Percentiles rank a stretch among this genome's conserved stretches.
Conservation (phyloP, 2,329 filamentous ascomycete species). For the Fusarium dimerum region DNA sequence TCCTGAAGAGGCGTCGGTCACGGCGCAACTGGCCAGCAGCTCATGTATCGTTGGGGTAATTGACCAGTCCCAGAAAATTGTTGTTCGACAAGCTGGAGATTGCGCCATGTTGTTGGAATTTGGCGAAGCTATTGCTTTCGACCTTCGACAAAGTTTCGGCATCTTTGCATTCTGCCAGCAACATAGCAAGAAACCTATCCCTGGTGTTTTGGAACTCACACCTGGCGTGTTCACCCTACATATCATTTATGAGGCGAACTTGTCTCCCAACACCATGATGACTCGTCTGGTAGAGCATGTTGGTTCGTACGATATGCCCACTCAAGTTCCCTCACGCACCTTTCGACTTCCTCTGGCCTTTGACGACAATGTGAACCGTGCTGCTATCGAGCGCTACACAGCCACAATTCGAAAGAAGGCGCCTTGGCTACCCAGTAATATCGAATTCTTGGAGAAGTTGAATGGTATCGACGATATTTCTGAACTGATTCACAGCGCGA, state of each 20-base stretch:
- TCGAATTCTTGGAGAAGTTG: conserved; percentile 49
- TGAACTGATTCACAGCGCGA: conserved; percentile 31
- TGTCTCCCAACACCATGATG: conserved; percentile 22
- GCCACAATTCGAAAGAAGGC: conserved; percentile 62
- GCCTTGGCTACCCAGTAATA: conserved; percentile 62
- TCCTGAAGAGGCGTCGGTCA: background rate
- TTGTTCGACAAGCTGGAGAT: conserved; percentile 35
- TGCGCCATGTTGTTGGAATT: conserved; percentile 38
- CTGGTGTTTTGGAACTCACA: conserved; percentile 32
- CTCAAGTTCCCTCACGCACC: conserved; percentile 29
- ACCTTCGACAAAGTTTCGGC: conserved; percentile 34
- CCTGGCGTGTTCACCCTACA: conserved; percentile 39
- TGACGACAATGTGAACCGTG: conserved; percentile 40
- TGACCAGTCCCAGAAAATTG: conserved; percentile 12
- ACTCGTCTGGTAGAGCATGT: conserved; percentile 23
- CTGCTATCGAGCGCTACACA: conserved; percentile 61
- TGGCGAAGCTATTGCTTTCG: conserved; percentile 29
- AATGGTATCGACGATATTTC: conserved; percentile 35
- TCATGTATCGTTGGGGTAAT: conserved; percentile 18
- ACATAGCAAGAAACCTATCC: conserved; percentile 29
- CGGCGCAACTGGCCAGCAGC: background rate
- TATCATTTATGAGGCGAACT: conserved; percentile 27
- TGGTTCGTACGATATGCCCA: conserved; percentile 23
- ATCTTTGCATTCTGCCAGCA: conserved; percentile 38
- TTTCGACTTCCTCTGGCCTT: conserved; percentile 41